Conservation (phyloP, 2,329 filamentous ascomycete genomes). For the Xylariaceae sp. region DNA sequence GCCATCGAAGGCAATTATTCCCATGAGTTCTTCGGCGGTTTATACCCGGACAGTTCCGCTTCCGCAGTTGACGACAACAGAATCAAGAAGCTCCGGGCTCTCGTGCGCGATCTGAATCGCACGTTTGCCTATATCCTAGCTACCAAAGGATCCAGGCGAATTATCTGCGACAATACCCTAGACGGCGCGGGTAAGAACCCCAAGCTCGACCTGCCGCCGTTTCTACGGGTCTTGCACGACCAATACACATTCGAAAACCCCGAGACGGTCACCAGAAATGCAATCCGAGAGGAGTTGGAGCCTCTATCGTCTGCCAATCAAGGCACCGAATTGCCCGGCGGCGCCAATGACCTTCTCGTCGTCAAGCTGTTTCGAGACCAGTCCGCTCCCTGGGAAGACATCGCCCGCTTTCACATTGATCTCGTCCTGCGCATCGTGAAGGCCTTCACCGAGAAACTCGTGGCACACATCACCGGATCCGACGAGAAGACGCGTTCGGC, state of each 20-base stretch:
- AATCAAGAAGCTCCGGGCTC: constrained; percentile 29
- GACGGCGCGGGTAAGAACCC: background rate
- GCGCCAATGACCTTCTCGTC: constrained; percentile 33
- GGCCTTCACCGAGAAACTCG: constrained; percentile 35
- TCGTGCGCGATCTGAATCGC: constrained; percentile 31
- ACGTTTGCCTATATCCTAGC: constrained; percentile 29
- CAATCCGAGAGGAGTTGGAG: constrained; percentile 27
- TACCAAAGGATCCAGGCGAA: constrained; percentile 26
- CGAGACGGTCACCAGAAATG: constrained; percentile 14
- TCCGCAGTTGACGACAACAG: constrained; percentile 17
- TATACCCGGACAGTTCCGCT: constrained; percentile 9
- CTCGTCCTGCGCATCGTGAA: constrained; percentile 29
- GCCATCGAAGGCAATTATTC: constrained; percentile 38
- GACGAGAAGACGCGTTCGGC: constrained; percentile 23
- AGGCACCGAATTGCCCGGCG: constrained; percentile 38
- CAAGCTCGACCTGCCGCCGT: constrained; percentile 19
- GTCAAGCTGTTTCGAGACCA: constrained; percentile 38
- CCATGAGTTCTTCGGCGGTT: constrained; percentile 36
- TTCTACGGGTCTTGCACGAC: constrained; percentile 29
- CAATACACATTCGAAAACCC: constrained; percentile 32
- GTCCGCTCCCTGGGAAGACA: constrained; percentile 34
- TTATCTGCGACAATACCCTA: constrained; percentile 14
- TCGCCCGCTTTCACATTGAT: constrained; percentile 35
- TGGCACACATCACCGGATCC: constrained; percentile 31
- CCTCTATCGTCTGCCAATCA: constrained; percentile 34